Conservation (phyloP, 768 basidiomycete species). For the Boletus rufocinnamomeus region DNA sequence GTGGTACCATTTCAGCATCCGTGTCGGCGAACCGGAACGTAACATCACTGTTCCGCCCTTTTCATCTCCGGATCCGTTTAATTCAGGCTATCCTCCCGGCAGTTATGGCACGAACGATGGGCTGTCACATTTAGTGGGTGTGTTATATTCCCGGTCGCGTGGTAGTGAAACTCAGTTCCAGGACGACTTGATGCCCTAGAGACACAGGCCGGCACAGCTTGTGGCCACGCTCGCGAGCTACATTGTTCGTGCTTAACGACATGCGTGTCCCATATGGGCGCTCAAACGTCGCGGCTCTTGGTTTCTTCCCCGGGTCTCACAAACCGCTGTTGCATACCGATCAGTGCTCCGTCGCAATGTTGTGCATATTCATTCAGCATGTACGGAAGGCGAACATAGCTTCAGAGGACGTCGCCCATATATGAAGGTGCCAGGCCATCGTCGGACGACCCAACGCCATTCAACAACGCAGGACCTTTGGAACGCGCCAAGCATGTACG, state of each 20-base stretch:
- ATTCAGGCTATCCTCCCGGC: background rate
- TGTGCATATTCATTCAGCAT: background rate
- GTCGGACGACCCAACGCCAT: background rate
- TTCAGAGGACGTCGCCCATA: slow-evolving; percentile 9
- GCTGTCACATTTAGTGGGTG: background rate
- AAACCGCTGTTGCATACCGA: background rate
- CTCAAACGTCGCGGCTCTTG: background rate
- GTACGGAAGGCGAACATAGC: slow-evolving; percentile 16
- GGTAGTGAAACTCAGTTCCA: slow-evolving; percentile 5
- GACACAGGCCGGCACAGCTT: slow-evolving; percentile 12
- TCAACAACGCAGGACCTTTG: background rate
- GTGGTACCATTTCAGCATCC: background rate
- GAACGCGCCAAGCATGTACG: slow-evolving; percentile 21
- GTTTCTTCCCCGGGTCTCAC: background rate
- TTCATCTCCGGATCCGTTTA: background rate
- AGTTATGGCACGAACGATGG: background rate
- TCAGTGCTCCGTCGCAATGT: background rate
- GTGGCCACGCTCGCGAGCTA: background rate
- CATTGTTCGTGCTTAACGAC: background rate
- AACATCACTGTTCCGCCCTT: background rate
- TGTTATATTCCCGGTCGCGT: background rate
- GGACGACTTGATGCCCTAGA: background rate
- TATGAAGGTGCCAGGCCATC: slow-evolving; percentile 8
- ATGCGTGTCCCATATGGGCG: background rate
- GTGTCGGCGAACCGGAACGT: background rate